Conservation (phyloP, 768 basidiomycete genomes). For the Serendipita sp. region DNA sequence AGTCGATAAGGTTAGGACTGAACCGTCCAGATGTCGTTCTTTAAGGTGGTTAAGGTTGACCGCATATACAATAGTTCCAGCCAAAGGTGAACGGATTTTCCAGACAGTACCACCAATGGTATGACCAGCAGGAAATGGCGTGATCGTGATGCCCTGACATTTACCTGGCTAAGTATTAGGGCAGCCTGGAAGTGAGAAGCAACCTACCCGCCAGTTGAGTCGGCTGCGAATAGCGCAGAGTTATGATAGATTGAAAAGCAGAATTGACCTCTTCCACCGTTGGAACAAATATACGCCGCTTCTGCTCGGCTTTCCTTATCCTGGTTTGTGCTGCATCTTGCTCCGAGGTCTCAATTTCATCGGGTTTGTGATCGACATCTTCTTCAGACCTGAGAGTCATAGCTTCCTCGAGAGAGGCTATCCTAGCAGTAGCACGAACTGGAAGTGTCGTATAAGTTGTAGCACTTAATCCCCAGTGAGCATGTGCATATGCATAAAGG, state of each 20-base stretch:
- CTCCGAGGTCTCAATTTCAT: background rate
- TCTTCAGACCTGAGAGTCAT: conserved; percentile 67
- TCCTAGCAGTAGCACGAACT: conserved; percentile 87
- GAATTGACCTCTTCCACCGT: conserved; percentile 77
- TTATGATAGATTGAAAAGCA: conserved; percentile 82
- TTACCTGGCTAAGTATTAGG: conserved; percentile 37
- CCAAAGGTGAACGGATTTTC: conserved; percentile 96
- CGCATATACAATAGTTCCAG: conserved; percentile 89
- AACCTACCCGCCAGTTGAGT: conserved; percentile 77
- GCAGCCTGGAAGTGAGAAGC: background rate
- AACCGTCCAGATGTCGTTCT: conserved; percentile 90
- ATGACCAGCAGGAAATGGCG: conserved; percentile 89
- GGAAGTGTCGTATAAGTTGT: conserved; percentile 90
- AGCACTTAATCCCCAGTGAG: conserved; percentile 74
- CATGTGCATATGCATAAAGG: conserved; percentile 82
- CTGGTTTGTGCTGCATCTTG: background rate
- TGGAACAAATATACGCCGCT: conserved; percentile 30
- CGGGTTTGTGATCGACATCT: conserved; percentile 36
- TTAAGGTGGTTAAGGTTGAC: conserved; percentile 92
- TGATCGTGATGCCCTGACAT: conserved; percentile 84
- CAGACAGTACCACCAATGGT: conserved; percentile 93
- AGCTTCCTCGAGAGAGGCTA: conserved; percentile 77
- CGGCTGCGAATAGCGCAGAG: conserved; percentile 88
- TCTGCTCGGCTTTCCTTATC: background rate
- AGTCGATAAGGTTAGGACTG: conserved; percentile 61